Evolutionary conservation across 306 rosid species (phyloP).

Genomic region (Trifolium pratense): DNA sequence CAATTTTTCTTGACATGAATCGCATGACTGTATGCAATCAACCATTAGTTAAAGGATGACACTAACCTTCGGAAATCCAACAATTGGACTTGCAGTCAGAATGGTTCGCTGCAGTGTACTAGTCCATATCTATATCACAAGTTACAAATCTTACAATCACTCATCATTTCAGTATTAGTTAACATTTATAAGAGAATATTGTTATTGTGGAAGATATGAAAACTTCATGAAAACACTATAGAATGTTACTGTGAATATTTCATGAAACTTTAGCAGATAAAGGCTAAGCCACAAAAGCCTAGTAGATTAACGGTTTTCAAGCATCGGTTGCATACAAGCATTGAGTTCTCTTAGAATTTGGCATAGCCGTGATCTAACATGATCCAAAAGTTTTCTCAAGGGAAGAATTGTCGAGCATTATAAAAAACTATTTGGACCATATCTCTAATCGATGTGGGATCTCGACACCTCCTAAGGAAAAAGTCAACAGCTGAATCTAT

Average conservation of each 20-base stretch:
- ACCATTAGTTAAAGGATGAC: conserved; percentile 32
- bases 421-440: background rate
- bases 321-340: conserved; percentile 23
- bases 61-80: conserved; percentile 94
- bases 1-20: conserved; percentile 18
- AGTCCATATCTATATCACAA: conserved; percentile 84
- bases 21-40: conserved; percentile 32
- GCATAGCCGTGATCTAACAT: background rate
- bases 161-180: conserved; percentile 22
- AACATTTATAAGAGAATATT: conserved; percentile 17
- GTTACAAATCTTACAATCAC: conserved; percentile 41
- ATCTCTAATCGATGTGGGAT: background rate
- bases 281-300: background rate
- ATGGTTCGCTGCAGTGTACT: conserved; percentile 96
- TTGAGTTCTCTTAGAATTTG: background rate
- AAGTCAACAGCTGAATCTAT: conserved; percentile 38
- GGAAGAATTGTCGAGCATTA: background rate
- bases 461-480: conserved; percentile 12
- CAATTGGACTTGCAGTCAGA: conserved; percentile 83
- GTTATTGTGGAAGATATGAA: background rate
- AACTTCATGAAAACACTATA: too few relatives aligned
- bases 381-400: background rate
- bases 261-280: conserved; percentile 15
- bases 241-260: background rate
- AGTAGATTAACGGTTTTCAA: conserved; percentile 20